Evolutionary conservation across 495 filamentous ascomycete species (phyloP), one percentile per base, ranked within the genome.

Genomic region (Penicillium verhagenii): DNA sequence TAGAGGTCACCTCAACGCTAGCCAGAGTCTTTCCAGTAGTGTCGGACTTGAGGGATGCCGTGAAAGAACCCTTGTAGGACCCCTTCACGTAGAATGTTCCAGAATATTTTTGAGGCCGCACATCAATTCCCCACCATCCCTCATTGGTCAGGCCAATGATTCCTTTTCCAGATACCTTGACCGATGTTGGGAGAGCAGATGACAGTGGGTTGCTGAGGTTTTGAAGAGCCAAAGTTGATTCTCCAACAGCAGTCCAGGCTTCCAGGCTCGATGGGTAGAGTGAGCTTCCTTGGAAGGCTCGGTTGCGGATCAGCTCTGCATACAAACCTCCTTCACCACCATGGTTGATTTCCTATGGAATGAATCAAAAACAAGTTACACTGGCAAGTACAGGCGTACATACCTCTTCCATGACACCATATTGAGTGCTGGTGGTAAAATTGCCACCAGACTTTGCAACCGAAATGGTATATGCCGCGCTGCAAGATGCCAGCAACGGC

Each of bases 281-380:
- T 0, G 54, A 66, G 23, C 70, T 74, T 1, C 82, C 82, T 62
- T 86, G 82, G 60, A 92, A 90, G 14, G 86, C 88, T 47, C 85
- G 75, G 64, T 92, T 91, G 46, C 75, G 74, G 49, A 91, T 84
- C 26, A 91, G 65, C 60, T 91, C 86, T 29, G 85, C 88, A 59
- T 91, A 90, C 45, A 91, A 78, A 33, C 88, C 88, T 20, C 88
- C 88, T 61, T 91, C 88, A 18, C 86, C 87, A 10, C 81, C 86
- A 63, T 91, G 82, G 65, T 88, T 87, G 69, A 88, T 88, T 63
- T 88, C 85, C 82, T 86, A 45, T 0, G 21, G 3, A 18, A 23
- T 9, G 47, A 45, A 4, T 65, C 45, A 65, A 31, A 39, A 9
- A 50, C 20, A 5, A 24, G 5, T 21, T 13, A 21, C 5, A 2